Evolutionary conservation across 495 filamentous ascomycete genomes (phyloP).

Genomic region (Talaromyces nanjingensis): DNA sequence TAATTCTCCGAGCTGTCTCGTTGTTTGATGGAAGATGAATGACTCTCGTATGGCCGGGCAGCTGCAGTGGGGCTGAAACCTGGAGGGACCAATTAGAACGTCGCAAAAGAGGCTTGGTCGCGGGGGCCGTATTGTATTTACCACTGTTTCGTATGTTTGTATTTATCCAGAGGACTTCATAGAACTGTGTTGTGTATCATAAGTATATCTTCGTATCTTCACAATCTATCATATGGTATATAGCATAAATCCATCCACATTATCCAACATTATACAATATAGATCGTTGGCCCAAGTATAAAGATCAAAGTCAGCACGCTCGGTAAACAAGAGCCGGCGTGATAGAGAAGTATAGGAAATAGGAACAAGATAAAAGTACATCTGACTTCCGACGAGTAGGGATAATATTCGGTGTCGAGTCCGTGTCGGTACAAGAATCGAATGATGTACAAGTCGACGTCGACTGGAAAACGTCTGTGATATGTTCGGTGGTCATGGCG

Average conservation of each 20-base stretch:
- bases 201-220: background rate
- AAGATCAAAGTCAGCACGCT: constrained; percentile 1
- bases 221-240: background rate
- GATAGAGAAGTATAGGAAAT: background rate
- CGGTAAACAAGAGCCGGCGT: constrained; percentile 2
- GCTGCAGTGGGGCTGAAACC: background rate
- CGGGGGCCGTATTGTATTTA: background rate
- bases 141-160: background rate
- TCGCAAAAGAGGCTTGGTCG: background rate
- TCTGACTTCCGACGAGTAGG: background rate
- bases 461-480: background rate
- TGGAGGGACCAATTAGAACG: background rate
- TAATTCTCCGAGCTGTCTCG: background rate
- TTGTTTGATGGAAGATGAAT: background rate
- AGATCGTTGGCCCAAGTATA: background rate
- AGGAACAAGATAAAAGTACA: background rate
- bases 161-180: background rate
- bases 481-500: background rate
- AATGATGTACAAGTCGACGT: background rate
- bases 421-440: background rate
- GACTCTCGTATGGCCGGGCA: background rate
- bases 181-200: background rate
- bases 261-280: background rate
- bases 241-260: background rate
- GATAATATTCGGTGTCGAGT: background rate